These are phyloP conservation scores for Epichloe aotearoae DNA, from an alignment of 2,329 filamentous ascomycete genomes.

Conservation along the genomic window DNA sequence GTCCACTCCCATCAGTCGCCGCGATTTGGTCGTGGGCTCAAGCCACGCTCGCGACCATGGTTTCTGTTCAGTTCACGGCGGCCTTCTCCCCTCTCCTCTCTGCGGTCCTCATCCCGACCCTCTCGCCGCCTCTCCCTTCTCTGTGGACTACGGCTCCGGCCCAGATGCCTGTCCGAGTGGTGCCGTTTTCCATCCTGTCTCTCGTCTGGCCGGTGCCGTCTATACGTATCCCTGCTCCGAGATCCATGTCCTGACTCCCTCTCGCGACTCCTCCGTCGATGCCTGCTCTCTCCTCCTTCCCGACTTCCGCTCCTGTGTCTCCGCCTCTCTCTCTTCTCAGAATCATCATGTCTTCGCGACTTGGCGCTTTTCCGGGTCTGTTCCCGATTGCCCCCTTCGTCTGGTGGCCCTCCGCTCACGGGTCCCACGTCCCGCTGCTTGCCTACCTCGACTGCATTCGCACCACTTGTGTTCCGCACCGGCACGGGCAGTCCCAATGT, in stretches of 20 bases:
- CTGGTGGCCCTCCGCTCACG: slow-evolving; percentile 11
- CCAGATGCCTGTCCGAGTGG: slow-evolving; percentile 1
- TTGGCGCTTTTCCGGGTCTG: slow-evolving; percentile 14
- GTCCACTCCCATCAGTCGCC: neutral
- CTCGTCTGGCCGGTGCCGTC: neutral
- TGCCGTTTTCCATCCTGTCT: slow-evolving; percentile 3
- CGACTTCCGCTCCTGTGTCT: slow-evolving; percentile 23
- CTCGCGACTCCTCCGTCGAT: slow-evolving; percentile 14
- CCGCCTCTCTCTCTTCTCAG: slow-evolving; percentile 18
- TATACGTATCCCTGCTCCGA: slow-evolving; percentile 8
- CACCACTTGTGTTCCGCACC: slow-evolving; percentile 41
- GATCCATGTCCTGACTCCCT: slow-evolving; percentile 7
- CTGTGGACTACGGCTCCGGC: slow-evolving; percentile 4
- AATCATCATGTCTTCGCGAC: slow-evolving; percentile 19
- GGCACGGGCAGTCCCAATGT: slow-evolving; percentile 70
- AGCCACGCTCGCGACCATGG: slow-evolving; percentile 7
- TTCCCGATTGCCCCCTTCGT: slow-evolving; percentile 14
- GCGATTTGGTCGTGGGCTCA: neutral
- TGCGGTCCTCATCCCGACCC: neutral
- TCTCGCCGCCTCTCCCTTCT: slow-evolving; percentile 12
- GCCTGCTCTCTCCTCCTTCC: slow-evolving; percentile 16
- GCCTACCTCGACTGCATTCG: slow-evolving; percentile 56
- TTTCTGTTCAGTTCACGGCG: slow-evolving; percentile 10
- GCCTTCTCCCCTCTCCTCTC: slow-evolving; percentile 10
- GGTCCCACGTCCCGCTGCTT: slow-evolving; percentile 22